Evolutionary conservation across 106 monocot genomes (phyloP).

Genomic region (Xerophyta viscosa): DNA sequence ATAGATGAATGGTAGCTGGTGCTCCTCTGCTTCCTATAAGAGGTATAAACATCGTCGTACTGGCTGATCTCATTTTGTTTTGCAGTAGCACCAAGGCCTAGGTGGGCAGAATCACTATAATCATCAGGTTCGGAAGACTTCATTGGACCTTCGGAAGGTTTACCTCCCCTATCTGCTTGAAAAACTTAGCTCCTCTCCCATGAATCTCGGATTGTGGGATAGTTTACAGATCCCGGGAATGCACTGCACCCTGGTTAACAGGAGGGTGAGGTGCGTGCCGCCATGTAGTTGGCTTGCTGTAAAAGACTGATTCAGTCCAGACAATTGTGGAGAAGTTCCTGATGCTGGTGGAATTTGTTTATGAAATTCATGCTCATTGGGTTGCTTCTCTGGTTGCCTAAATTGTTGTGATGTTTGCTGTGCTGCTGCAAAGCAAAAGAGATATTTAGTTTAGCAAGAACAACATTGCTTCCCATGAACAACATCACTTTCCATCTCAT

Average conservation of each 20-base stretch:
- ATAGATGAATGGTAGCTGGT: conserved; percentile 88
- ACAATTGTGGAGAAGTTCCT: conserved; percentile 21
- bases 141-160: conserved; percentile 78
- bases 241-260: conserved; percentile 13
- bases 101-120: conserved; percentile 34
- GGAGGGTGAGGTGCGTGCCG: conserved; percentile 33
- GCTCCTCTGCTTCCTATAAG: conserved; percentile 91
- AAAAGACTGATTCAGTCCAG: conserved; percentile 18
- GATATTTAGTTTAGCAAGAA: no score
- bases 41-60: conserved; percentile 90
- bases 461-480: no score
- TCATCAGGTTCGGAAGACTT: conserved; percentile 29
- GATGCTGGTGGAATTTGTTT: conserved; percentile 15
- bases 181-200: conserved; percentile 65
- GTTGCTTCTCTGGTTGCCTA: conserved; percentile 20
- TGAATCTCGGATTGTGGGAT: conserved; percentile 64
- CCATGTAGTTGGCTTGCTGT: conserved; percentile 19
- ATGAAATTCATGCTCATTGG: conserved; percentile 14
- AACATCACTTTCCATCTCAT: no score
- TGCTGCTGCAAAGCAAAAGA: conserved; percentile 22
- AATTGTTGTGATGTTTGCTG: conserved; percentile 18
- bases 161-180: conserved; percentile 80
- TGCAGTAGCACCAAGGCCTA: conserved; percentile 82
- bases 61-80: conserved; percentile 79
- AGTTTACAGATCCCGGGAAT: conserved; percentile 40